Evolutionary conservation across 495 filamentous ascomycete genomes (phyloP).

Genomic region (Neurospora sublineolata): DNA sequence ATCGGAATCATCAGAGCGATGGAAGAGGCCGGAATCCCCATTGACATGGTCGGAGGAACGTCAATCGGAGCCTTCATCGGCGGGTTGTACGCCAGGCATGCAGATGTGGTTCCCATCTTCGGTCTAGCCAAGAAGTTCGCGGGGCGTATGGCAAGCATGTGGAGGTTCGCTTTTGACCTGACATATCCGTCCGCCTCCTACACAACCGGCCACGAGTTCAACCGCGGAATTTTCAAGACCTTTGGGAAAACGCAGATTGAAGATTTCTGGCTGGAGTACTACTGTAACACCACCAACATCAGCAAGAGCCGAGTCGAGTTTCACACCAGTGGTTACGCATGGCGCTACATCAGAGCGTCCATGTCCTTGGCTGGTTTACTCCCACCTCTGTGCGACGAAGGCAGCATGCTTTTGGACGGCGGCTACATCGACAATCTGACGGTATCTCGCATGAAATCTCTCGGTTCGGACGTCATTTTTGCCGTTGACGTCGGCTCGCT

Average conservation of each 20-base stretch:
- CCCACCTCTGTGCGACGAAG: conserved; percentile 91
- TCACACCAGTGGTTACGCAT: conserved; percentile 90
- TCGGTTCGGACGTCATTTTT: conserved; percentile 89
- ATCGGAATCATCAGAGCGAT: conserved; percentile 89
- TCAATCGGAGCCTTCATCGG: conserved; percentile 98
- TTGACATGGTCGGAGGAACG: conserved; percentile 91
- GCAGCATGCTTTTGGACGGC: conserved; percentile 89
- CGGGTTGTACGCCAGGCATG: conserved; percentile 88
- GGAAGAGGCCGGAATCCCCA: conserved; percentile 91
- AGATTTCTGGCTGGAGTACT: conserved; percentile 97
- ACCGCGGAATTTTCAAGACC: conserved; percentile 96
- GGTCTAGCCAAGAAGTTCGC: conserved; percentile 94
- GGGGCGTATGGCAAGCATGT: conserved; percentile 92
- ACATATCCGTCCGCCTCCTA: conserved; percentile 94
- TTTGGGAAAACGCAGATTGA: conserved; percentile 95
- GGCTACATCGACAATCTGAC: conserved; percentile 97
- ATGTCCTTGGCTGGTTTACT: conserved; percentile 92
- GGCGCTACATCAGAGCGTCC: conserved; percentile 89
- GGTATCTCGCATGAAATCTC: conserved; percentile 89
- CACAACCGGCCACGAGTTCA: conserved; percentile 97
- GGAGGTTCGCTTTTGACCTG: conserved; percentile 89
- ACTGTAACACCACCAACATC: conserved; percentile 98
- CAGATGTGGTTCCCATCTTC: conserved; percentile 93
- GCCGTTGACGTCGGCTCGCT: conserved; percentile 88
- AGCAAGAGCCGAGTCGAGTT: conserved; percentile 78